A percentile compares a stretch with the other conserved stretches of the same genome.
Conservation (phyloP, 176 grass and related monocot genomes). For the Melocanna baccifera region DNA sequence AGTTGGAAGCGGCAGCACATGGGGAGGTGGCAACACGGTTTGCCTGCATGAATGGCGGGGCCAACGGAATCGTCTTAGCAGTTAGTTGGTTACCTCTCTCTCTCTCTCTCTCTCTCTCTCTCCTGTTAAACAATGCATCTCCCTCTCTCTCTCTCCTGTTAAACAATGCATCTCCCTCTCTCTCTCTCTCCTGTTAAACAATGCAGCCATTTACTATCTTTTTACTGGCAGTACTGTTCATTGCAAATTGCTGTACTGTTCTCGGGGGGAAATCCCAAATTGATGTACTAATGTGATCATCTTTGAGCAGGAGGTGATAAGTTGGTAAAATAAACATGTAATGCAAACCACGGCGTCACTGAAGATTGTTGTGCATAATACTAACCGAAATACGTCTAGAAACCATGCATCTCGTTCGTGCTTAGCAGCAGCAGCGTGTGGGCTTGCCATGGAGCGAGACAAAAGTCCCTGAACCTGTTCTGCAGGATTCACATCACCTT, state of each 20-base stretch:
- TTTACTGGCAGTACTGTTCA: neutral
- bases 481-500: conserved; percentile 11
- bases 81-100: conserved; percentile 16
- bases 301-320: neutral
- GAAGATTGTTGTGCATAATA: too few species aligned
- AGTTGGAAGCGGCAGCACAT: conserved; percentile 53
- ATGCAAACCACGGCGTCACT: neutral
- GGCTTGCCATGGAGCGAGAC: neutral
- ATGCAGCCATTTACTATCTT: neutral
- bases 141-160: neutral
- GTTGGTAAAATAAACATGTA: neutral
- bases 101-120: neutral
- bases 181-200: neutral
- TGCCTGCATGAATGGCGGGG: conserved; percentile 48
- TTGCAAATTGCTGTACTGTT: neutral
- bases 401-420: neutral
- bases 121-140: neutral
- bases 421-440: neutral
- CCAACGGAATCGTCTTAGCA: conserved; percentile 39
- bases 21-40: conserved; percentile 52
- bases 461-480: neutral
- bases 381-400: neutral
- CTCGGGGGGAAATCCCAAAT: too few species aligned
- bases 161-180: neutral
- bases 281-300: neutral